Evolutionary conservation across 1,284 basidiomycete species (phyloP).

Genomic region (Calocybe gambosa): DNA sequence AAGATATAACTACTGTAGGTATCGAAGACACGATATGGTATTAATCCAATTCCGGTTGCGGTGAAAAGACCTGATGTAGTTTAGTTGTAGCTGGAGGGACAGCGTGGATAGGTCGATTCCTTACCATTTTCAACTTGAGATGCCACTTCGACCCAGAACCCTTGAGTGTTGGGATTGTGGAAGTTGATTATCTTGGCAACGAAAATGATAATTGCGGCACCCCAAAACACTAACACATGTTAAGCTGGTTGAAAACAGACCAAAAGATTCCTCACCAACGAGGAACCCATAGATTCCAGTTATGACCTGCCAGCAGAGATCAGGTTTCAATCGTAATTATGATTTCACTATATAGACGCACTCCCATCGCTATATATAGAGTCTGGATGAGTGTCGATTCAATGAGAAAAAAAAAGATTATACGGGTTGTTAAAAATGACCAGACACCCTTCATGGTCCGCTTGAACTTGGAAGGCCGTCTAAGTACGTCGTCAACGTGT

Average conservation of each 20-base stretch:
- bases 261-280: conserved; percentile 44
- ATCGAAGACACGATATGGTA: conserved; percentile 72
- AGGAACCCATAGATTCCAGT: conserved; percentile 78
- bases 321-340: not conserved
- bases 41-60: conserved; percentile 67
- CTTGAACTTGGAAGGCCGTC: conserved; percentile 56
- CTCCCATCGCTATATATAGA: conserved; percentile 44
- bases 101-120: not conserved
- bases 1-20: conserved; percentile 60
- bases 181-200: conserved; percentile 64
- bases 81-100: conserved; percentile 1
- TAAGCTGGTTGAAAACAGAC: not conserved
- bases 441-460: conserved; percentile 68
- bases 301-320: conserved; percentile 41
- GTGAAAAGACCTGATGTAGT: conserved; percentile 62
- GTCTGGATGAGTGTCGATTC: not conserved
- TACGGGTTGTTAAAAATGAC: conserved; percentile 82
- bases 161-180: conserved; percentile 57
- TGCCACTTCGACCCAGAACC: conserved; percentile 73
- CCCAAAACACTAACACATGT: conserved; percentile 57
- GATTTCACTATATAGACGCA: conserved; percentile 25
- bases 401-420: not conserved
- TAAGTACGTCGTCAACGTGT: conserved; percentile 76
- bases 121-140: conserved; percentile 73
- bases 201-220: conserved; percentile 75